Conservation (phyloP, 306 rosid genomes). For the Macrotyloma uniflorum region DNA sequence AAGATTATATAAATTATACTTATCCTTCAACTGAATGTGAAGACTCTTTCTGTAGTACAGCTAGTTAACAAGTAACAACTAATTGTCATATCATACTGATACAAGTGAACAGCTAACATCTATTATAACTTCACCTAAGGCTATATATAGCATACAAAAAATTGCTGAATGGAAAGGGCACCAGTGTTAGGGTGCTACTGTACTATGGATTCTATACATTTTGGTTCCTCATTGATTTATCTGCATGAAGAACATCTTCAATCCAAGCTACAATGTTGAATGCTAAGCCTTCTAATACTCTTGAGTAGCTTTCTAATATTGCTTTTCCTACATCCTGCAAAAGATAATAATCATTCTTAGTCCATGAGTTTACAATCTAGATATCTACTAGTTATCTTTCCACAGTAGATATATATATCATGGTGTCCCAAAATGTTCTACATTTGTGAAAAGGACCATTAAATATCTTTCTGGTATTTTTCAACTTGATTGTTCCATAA, state of each 20-base stretch:
- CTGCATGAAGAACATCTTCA: conserved; percentile 66
- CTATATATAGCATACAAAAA: conserved; percentile 16
- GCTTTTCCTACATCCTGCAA: conserved; percentile 81
- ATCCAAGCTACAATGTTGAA: conserved; percentile 84
- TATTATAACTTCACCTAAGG: conserved; percentile 29
- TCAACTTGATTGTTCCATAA: not conserved
- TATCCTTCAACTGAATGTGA: not conserved
- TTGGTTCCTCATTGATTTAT: conserved; percentile 54
- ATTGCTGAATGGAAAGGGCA: conserved; percentile 24
- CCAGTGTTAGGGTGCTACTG: not conserved
- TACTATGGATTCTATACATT: conserved; percentile 31
- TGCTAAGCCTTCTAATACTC: conserved; percentile 76
- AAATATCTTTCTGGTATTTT: not conserved
- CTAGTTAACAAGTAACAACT: not conserved
- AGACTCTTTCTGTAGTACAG: conserved; percentile 10
- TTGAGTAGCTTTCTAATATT: conserved; percentile 73
- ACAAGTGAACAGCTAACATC: conserved; percentile 17
- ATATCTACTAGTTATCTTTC: not conserved
- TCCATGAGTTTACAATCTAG: conserved; percentile 1
- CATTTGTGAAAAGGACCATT: not conserved
- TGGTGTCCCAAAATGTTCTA: not conserved
- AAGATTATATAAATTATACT: not conserved
- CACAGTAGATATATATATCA: not conserved
- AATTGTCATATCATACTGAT: conserved; percentile 27
- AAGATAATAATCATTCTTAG: conserved; percentile 3